Evolutionary conservation across 176 grass and related monocot species (phyloP).

Genomic region (Oryza officinalis): DNA sequence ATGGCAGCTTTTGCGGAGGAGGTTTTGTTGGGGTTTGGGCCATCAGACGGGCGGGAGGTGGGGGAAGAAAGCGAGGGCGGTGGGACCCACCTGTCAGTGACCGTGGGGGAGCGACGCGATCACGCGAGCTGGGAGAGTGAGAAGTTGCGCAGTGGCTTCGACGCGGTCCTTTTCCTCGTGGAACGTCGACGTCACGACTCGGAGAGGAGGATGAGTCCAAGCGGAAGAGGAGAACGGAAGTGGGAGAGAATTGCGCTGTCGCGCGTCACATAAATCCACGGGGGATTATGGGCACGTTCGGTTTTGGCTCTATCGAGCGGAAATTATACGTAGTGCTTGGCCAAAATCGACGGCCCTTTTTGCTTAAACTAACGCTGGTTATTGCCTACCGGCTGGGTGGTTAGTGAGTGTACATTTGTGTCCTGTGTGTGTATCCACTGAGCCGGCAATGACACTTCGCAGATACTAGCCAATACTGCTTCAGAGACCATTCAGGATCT

Average conservation of each 20-base stretch:
- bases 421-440: not conserved
- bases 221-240: not conserved
- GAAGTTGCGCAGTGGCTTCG: constrained; percentile 42
- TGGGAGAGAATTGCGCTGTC: not conserved
- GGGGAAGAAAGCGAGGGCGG: not conserved
- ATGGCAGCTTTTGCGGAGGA: not conserved
- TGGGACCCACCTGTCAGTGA: not conserved
- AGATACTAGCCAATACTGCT: not conserved
- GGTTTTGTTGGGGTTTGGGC: constrained; percentile 47
- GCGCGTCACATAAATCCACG: not conserved
- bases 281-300: constrained; percentile 18
- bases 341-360: not conserved
- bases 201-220: constrained; percentile 17
- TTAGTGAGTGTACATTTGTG: not conserved
- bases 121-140: too few relatives aligned
- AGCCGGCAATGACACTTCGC: not conserved
- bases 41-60: not conserved
- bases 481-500: not conserved
- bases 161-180: not conserved
- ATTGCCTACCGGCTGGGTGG: not conserved
- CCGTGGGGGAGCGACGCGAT: not conserved
- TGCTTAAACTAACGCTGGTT: not conserved
- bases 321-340: too few relatives aligned
- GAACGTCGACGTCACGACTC: constrained; percentile 7
- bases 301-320: not conserved